phyloP scores from a whole-genome alignment of 192 early-diverging fungal genomes.

The Cladochytrium replicatum region DNA sequence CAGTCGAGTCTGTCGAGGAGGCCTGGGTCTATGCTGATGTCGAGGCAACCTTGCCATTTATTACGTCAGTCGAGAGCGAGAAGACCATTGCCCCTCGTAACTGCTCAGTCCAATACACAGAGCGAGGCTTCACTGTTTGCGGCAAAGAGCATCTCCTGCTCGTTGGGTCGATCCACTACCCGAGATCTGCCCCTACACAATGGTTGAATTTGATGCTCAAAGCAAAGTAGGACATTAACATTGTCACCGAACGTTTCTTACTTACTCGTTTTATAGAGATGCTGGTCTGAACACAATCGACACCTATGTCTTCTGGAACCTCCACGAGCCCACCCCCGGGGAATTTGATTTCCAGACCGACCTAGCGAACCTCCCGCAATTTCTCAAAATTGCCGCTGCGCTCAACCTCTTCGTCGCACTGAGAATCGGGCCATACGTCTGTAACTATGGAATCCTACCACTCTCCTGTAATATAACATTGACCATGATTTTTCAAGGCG shows the following conservation, averaged over 20 bases:
- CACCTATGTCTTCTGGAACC: slow-evolving; percentile 60
- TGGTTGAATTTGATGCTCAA: slow-evolving; percentile 45
- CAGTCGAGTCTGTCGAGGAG: no score
- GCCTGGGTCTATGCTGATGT: no score
- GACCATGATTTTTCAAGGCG: slow-evolving; percentile 11
- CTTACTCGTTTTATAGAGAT: no score
- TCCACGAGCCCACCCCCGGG: slow-evolving; percentile 44
- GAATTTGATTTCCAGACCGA: slow-evolving; percentile 41
- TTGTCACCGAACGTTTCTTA: not conserved
- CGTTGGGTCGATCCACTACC: slow-evolving; percentile 49
- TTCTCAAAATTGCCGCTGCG: slow-evolving; percentile 31
- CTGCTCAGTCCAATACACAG: no score
- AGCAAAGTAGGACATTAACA: no score
- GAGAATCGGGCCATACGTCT: slow-evolving; percentile 53
- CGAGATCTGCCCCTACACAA: slow-evolving; percentile 41
- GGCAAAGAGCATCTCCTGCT: no score
- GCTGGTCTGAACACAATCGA: slow-evolving; percentile 51
- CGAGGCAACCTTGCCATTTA: no score
- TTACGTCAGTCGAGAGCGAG: no score
- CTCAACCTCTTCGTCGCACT: slow-evolving; percentile 45
- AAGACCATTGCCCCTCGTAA: no score
- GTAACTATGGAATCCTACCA: slow-evolving; percentile 8
- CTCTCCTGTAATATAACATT: not conserved
- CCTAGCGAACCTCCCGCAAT: slow-evolving; percentile 37
- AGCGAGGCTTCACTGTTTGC: no score